Base-by-base conservation (phyloP, 2,329 filamentous ascomycete genomes). In the Chaetothyriales sp. region DNA sequence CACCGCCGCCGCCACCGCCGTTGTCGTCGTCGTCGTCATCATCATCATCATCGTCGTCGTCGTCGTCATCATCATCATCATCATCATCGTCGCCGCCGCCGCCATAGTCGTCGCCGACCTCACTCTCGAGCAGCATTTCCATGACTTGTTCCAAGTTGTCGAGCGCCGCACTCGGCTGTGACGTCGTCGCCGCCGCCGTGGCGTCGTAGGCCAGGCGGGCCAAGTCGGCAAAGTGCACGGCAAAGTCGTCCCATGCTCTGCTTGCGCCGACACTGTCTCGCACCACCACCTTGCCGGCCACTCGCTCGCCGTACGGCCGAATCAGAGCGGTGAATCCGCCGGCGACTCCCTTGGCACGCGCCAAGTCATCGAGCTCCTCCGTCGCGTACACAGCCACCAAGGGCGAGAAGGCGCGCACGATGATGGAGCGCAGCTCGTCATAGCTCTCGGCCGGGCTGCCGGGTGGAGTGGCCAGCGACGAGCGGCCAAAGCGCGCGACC, bases 331-430 rank as follows among this genome's bases (percentile, higher is more conserved):
- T 83, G 47, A 98, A 74, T 0, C 90, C 89, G 45, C 81, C 77
- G 43, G 80, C 73, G 59, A 97, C 86, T 0, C 94, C 94, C 69
- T 98, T 98, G 57, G 85, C 82, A 54, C 75, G 76, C 51, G 89
- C 77, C 53, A 98, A 70, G 52, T 83, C 77, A 63, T 95, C 85
- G 0, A 88, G 92, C 64, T 97, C 90, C 15, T 78, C 72, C 13
- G 90, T 95, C n/a, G 88, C 80, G 60, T 89, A 84, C 25, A 98
- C 80, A 5, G 86, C 86, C 46, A 98, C 81, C 57, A 92, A 86
- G 1, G 92, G 94, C 13, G 90, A 86, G 65, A 95, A 95, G 2
- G 89, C 84, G 54, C 83, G 83, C 50, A 94, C 74, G 44, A 97
- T 83, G 48, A 95, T 71, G 29, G 76, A 75, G 51, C 77, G 70